phyloP scores from a whole-genome alignment of 176 grass and related monocot genomes.

The Chrysopogon serrulatus region DNA sequence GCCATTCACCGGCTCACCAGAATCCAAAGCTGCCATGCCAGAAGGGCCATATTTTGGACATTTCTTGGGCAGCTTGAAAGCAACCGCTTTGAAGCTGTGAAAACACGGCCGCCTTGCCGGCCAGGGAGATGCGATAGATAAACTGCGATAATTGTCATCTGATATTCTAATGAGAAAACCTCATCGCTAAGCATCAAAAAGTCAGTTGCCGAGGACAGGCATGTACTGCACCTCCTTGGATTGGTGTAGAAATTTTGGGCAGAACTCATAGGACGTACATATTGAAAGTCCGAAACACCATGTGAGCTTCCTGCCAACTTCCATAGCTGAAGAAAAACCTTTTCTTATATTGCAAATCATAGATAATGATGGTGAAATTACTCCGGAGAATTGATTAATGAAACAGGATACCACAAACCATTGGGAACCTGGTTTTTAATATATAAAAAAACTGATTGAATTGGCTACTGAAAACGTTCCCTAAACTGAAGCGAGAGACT shows the following conservation, averaged over 20 bases:
- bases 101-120: neutral
- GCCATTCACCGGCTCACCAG: neutral
- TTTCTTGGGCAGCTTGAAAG: slow-evolving; percentile 17
- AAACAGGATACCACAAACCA: neutral
- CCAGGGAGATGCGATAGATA: neutral
- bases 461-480: neutral
- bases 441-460: neutral
- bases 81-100: neutral
- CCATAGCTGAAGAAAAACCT: neutral
- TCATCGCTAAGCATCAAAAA: slow-evolving; percentile 16
- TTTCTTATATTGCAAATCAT: neutral
- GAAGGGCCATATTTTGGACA: neutral
- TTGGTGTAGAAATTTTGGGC: neutral
- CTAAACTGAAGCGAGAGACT: neutral
- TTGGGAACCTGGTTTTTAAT: neutral
- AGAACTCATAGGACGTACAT: neutral
- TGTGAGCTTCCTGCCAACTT: neutral
- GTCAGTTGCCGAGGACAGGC: neutral
- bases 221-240: neutral
- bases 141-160: neutral
- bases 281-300: neutral
- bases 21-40: neutral
- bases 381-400: neutral
- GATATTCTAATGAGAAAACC: neutral
- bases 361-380: neutral